Conservation (phyloP, 495 filamentous ascomycete species). For the Podospora pseudopauciseta region DNA sequence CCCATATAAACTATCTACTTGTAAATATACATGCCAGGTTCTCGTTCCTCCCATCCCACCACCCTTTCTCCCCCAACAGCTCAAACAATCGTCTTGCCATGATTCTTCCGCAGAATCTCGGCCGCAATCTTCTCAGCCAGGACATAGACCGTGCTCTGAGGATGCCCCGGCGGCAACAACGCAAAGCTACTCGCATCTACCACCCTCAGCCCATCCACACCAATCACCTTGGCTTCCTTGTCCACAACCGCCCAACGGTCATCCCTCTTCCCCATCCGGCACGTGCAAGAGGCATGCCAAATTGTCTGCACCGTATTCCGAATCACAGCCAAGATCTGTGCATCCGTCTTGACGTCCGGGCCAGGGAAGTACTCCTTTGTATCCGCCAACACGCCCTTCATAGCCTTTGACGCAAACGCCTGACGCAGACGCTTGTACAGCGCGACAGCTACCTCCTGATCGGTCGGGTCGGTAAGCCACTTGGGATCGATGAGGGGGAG, state of each 20-base stretch:
- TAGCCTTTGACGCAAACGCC: neutral
- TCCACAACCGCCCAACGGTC: conserved; percentile 53
- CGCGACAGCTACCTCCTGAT: conserved; percentile 43
- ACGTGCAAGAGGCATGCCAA: conserved; percentile 50
- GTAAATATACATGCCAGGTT: neutral
- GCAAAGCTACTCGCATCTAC: conserved; percentile 45
- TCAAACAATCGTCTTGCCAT: neutral
- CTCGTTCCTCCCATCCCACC: neutral
- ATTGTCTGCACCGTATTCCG: conserved; percentile 1
- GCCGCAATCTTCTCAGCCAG: conserved; percentile 5
- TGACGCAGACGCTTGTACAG: conserved; percentile 36
- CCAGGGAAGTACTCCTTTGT: conserved; percentile 5
- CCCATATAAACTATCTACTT: neutral
- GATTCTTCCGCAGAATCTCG: neutral
- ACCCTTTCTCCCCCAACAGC: too few relatives aligned
- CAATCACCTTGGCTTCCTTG: conserved; percentile 42
- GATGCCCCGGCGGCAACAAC: conserved; percentile 47
- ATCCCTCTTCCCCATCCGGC: conserved; percentile 44
- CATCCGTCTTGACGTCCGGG: neutral
- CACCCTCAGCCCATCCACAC: conserved; percentile 47
- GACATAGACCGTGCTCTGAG: conserved; percentile 21
- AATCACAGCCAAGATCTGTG: neutral
- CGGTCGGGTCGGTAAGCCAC: conserved; percentile 44
- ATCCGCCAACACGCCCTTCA: neutral
- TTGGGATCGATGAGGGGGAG: conserved; percentile 46